phyloP scores from a whole-genome alignment of 2,329 filamentous ascomycete genomes.

The Achaetomium macrosporum region DNA sequence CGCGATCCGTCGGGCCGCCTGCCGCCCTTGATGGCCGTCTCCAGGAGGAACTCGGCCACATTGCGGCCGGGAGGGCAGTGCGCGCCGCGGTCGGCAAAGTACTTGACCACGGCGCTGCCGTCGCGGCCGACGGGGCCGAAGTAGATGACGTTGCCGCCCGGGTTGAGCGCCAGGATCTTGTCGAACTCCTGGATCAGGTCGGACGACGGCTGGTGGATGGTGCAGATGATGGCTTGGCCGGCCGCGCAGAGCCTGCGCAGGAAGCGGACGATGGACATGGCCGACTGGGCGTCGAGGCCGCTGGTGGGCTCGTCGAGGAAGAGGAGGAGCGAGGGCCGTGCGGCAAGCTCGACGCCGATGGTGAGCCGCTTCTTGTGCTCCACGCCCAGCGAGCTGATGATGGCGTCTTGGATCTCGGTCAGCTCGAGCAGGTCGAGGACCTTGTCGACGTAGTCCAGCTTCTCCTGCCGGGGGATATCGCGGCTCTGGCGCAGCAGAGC shows the following conservation, averaged over 20 bases:
- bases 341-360: constrained; percentile 69
- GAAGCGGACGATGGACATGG: constrained; percentile 65
- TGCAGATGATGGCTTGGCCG: constrained; percentile 40
- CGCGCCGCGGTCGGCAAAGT: constrained; percentile 56
- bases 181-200: constrained; percentile 44
- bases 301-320: constrained; percentile 75
- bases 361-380: constrained; percentile 54
- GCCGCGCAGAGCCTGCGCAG: constrained; percentile 55
- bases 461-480: constrained; percentile 52
- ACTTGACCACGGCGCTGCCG: constrained; percentile 39
- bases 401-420: constrained; percentile 60
- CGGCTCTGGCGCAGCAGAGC: constrained; percentile 60
- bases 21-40: constrained; percentile 29
- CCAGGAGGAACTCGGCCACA: constrained; percentile 61
- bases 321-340: constrained; percentile 63
- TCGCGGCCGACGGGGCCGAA: constrained; percentile 24
- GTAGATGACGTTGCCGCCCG: constrained; percentile 35
- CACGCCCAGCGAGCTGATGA: constrained; percentile 56
- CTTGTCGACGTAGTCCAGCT: constrained; percentile 63
- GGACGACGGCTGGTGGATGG: constrained; percentile 42
- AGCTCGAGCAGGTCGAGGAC: constrained; percentile 66
- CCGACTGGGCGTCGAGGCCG: constrained; percentile 67
- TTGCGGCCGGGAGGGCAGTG: constrained; percentile 46
- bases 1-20: constrained; percentile 43
- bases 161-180: constrained; percentile 46